phyloP scores from a whole-genome alignment of 2,329 filamentous ascomycete species.

The Fusarium chuoi region DNA sequence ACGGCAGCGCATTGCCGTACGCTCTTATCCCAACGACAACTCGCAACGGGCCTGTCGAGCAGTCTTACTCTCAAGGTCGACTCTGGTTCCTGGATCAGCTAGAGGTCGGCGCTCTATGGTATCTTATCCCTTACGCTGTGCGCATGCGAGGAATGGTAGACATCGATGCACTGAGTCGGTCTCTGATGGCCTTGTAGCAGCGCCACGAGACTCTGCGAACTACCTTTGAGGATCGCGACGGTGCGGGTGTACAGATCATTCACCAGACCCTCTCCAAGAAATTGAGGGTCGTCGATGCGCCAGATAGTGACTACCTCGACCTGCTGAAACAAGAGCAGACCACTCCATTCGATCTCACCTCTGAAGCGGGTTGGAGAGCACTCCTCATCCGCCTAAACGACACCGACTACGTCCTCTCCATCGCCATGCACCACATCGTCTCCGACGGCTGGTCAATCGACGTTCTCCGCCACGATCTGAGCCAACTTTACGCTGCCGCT shows the following conservation, averaged over 20 bases:
- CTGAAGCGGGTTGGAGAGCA: background rate
- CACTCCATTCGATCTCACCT: background rate
- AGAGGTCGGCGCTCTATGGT: background rate
- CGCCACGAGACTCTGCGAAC: background rate
- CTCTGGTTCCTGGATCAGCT: slow-evolving; percentile 22
- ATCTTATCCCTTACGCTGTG: background rate
- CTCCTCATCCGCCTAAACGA: slow-evolving; percentile 14
- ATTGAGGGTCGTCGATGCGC: slow-evolving; percentile 67
- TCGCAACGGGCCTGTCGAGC: background rate
- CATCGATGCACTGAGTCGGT: background rate
- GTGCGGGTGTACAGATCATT: background rate
- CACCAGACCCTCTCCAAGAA: slow-evolving; percentile 1
- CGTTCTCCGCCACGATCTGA: slow-evolving; percentile 34
- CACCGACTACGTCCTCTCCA: slow-evolving; percentile 37
- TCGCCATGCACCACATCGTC: slow-evolving; percentile 46
- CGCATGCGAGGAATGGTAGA: background rate
- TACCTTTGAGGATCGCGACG: background rate
- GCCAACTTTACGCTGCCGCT: slow-evolving; percentile 27
- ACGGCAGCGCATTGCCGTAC: background rate
- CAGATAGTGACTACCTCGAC: slow-evolving; percentile 26
- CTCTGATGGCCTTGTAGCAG: background rate
- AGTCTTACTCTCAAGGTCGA: slow-evolving; percentile 10
- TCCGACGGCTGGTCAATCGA: slow-evolving; percentile 47
- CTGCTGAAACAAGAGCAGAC: background rate
- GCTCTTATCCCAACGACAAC: background rate